phyloP scores from a whole-genome alignment of 192 early-diverging fungal species.

The Gamsiella multidivaricata region DNA sequence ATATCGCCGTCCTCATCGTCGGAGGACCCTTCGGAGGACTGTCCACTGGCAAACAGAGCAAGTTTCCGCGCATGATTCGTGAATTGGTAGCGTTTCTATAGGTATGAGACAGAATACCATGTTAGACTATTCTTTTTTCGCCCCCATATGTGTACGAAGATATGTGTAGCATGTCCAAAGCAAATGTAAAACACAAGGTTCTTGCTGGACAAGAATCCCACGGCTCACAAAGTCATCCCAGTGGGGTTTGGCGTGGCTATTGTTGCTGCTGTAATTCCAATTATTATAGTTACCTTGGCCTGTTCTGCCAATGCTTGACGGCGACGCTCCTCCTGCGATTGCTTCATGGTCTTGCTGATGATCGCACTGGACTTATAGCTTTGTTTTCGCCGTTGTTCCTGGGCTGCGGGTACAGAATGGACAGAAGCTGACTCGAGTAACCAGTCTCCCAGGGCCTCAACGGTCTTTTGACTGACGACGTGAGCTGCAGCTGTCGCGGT shows the following conservation, averaged over 20 bases:
- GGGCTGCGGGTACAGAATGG: conserved; percentile 13
- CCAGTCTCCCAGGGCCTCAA: conserved; percentile 46
- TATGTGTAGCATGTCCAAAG: too few species aligned
- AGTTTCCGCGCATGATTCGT: conserved; percentile 58
- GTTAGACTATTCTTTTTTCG: too few species aligned
- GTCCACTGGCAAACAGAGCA: conserved; percentile 52
- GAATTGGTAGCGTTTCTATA: conserved; percentile 55
- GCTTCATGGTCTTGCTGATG: conserved; percentile 44
- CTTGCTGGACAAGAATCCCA: too few species aligned
- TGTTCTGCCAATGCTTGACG: conserved; percentile 54
- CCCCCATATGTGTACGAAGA: too few species aligned
- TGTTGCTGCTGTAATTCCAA: too few species aligned
- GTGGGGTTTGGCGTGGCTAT: too few species aligned
- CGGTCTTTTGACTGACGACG: conserved; percentile 37
- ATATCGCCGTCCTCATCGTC: conserved; percentile 33
- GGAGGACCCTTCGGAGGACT: conserved; percentile 33
- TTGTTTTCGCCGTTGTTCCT: conserved; percentile 37
- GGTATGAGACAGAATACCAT: neutral
- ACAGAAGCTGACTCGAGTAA: conserved; percentile 48
- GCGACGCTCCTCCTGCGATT: conserved; percentile 57
- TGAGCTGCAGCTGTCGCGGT: neutral
- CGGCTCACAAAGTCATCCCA: too few species aligned
- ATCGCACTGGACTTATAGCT: conserved; percentile 35
- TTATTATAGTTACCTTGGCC: conserved; percentile 39
- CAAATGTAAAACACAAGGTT: too few species aligned